These are phyloP conservation scores for Leishmania aethiopica DNA, from an alignment of 208 protist genomes.

Conservation along the genomic window DNA sequence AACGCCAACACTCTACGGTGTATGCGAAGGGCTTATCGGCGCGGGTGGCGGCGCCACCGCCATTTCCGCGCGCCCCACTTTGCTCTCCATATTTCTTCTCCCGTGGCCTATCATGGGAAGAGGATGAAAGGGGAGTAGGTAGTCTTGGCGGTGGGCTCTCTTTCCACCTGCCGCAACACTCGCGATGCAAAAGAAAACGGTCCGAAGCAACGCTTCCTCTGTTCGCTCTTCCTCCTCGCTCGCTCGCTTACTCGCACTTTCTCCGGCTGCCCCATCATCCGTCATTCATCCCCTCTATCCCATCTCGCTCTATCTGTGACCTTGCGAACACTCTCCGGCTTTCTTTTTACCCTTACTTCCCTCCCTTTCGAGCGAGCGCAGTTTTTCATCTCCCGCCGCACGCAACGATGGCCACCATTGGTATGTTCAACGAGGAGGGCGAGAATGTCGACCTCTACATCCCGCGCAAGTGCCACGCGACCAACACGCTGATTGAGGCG, in stretches of 20 bases:
- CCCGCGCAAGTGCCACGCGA: constrained; percentile 97
- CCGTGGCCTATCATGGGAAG: too few relatives aligned
- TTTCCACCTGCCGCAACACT: too few relatives aligned
- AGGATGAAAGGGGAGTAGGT: too few relatives aligned
- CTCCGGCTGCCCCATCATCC: not conserved
- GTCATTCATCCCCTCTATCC: not conserved
- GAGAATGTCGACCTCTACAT: constrained; percentile 96
- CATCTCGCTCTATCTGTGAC: not conserved
- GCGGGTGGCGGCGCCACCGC: not conserved
- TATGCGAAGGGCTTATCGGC: not conserved
- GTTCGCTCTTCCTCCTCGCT: not conserved
- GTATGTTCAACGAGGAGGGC: constrained; percentile 92
- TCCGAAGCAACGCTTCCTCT: too few relatives aligned
- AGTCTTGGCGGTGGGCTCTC: too few relatives aligned
- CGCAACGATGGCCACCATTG: constrained; percentile 81
- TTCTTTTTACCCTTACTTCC: not conserved
- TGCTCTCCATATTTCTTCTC: too few relatives aligned
- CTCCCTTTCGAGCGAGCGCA: not conserved
- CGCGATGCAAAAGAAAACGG: too few relatives aligned
- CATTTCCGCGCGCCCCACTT: not conserved
- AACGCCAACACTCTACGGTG: not conserved
- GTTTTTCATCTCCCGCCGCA: not conserved
- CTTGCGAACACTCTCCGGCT: not conserved
- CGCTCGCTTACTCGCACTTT: not conserved
- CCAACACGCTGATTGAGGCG: constrained; percentile 94